Base-by-base conservation (phyloP, 768 basidiomycete genomes). In the Phaeotremella skinneri region DNA sequence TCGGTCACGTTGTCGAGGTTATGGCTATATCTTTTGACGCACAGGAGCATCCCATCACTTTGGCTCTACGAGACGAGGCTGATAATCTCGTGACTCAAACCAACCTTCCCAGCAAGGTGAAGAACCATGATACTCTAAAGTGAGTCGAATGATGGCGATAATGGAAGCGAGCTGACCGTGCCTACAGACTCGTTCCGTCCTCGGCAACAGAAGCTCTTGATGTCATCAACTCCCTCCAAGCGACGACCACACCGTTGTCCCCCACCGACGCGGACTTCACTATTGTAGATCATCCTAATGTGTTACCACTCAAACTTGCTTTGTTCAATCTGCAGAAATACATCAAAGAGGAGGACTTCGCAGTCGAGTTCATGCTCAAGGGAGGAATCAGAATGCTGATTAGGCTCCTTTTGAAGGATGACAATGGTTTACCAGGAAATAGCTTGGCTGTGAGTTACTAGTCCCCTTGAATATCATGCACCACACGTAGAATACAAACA, bases 251-350 rank as follows among this genome's bases (percentile, higher is more conserved):
- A 49, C 50, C 34, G 27, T 29, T 16, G 13, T 54, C 63, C 25
- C 55, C 55, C 9, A 37, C 43, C 26, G 64, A 69, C 27, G 54
- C 60, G 23, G 55, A 58, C 1, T 26, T 66, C 39, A 54, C 59
- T 25, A 39, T 57, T 39, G 23, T 57, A 61, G 3, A 43, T 29
- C 25, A 63, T n/a, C 52, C 49, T 14, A 61, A 62, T 50, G 59
- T 50, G 26, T 62, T 68, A 20, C 67, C 74, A 0, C 61, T 75
- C 53, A 77, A 77, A 59, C 57, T 77, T 47, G 63, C 70, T 2
- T 59, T 77, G 27, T 77, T 77, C 66, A 72, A 72, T 29, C 52
- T 77, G 27, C 63, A 69, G 45, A 71, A 70, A 50, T 70, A 72
- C 32, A 64, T 77, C 57, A 68, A 70, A 41, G 73, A 75, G 45